Conservation (phyloP, 352 stramenopile species). For the Elongisporangium prolatum region DNA sequence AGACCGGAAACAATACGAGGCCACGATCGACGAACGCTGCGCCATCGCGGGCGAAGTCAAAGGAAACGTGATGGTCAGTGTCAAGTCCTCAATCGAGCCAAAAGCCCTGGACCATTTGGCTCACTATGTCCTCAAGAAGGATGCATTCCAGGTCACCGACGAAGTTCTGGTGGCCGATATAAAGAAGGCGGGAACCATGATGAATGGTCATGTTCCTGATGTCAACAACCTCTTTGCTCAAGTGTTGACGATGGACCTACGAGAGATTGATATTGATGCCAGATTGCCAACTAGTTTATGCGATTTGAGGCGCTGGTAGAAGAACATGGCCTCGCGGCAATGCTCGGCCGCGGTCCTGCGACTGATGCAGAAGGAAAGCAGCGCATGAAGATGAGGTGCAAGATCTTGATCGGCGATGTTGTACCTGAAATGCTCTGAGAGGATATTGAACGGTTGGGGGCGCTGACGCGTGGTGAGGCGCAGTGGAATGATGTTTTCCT, state of each 20-base stretch:
- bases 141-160: constrained; percentile 8
- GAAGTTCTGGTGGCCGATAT: constrained; percentile 10
- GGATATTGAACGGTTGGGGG: constrained; percentile 8
- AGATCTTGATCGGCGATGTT: constrained; percentile 8
- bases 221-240: too few relatives aligned
- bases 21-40: constrained; percentile 6
- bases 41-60: constrained; percentile 7
- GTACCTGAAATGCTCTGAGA: constrained; percentile 9
- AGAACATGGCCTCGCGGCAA: constrained; percentile 6
- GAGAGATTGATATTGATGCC: constrained; percentile 11
- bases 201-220: constrained; percentile 2
- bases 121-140: constrained; percentile 15
- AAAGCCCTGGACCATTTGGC: constrained; percentile 9
- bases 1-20: constrained; percentile 8
- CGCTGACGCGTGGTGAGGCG: constrained; percentile 8
- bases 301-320: constrained; percentile 13
- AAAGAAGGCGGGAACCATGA: constrained; percentile 4
- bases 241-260: constrained; percentile 5
- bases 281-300: constrained; percentile 12
- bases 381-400: constrained; percentile 14
- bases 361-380: constrained; percentile 2
- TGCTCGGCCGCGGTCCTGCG: neutral
- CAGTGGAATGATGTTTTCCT: constrained; percentile 8
- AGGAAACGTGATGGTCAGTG: constrained; percentile 4
- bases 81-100: constrained; percentile 9